Percentiles rank a stretch among this genome's conserved stretches.
Evolutionary conservation across 176 grass and related monocot species (phyloP).

Genomic region (Phoenix roebelenii): DNA sequence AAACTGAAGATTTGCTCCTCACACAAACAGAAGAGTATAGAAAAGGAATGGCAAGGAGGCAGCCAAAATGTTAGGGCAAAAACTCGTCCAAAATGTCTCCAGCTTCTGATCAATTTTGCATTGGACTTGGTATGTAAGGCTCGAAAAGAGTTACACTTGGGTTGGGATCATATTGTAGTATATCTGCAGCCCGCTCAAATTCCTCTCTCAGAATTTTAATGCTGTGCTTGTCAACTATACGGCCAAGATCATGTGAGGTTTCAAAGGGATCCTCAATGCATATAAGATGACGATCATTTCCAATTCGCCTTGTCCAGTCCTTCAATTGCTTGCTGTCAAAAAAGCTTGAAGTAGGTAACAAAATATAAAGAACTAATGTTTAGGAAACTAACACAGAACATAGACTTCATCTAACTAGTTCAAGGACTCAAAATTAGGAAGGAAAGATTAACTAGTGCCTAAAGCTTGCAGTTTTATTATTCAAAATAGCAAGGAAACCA

Average conservation of each 20-base stretch:
- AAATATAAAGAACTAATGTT: neutral
- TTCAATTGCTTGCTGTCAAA: slow-evolving; percentile 44
- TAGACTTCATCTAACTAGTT: no score
- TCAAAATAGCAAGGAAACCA: no score
- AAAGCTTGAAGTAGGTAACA: neutral
- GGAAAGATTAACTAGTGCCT: no score
- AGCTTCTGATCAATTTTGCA: no score
- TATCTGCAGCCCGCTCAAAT: slow-evolving; percentile 32
- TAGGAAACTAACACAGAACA: no score
- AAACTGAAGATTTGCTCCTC: no score
- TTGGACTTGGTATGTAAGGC: neutral
- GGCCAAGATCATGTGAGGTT: slow-evolving; percentile 40
- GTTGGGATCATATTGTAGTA: slow-evolving; percentile 31
- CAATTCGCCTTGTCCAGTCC: slow-evolving; percentile 38
- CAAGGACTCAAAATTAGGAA: no score
- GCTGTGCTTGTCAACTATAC: slow-evolving; percentile 37
- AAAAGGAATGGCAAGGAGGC: no score
- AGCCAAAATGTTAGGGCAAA: no score
- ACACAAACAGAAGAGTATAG: no score
- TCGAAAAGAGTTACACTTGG: slow-evolving; percentile 33
- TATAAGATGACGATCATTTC: slow-evolving; percentile 48
- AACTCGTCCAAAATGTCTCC: no score
- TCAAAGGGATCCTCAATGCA: slow-evolving; percentile 73
- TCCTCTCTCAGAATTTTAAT: slow-evolving; percentile 44
- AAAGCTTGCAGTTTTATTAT: no score